Conservation (phyloP, 2,329 filamentous ascomycete genomes). For the Nothopassalora personata region DNA sequence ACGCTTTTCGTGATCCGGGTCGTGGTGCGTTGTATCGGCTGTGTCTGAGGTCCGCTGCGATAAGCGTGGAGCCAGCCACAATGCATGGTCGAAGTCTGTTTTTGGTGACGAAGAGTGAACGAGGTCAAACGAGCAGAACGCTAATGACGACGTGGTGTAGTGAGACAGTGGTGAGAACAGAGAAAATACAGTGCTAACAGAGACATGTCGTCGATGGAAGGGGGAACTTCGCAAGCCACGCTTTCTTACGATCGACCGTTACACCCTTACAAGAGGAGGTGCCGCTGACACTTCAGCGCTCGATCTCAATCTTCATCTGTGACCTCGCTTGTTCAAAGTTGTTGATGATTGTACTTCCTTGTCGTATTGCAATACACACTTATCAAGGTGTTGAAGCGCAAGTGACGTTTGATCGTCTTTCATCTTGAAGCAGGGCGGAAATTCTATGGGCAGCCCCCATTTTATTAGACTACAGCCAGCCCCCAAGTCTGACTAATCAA, state of each 20-base stretch:
- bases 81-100: background rate
- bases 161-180: background rate
- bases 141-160: background rate
- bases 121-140: background rate
- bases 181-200: background rate
- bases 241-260: background rate
- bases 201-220: background rate
- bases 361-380: background rate
- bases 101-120: background rate
- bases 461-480: too few relatives aligned
- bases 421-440: background rate
- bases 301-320: background rate
- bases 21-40: background rate
- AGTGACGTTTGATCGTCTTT: background rate
- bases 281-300: background rate
- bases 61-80: slow-evolving; percentile 2
- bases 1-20: background rate
- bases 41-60: background rate
- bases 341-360: background rate
- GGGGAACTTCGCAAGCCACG: background rate
- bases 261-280: background rate
- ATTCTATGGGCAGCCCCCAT: too few relatives aligned
- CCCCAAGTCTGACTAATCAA: too few relatives aligned
- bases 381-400: background rate
- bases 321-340: background rate